These are phyloP conservation scores for Bretziella fagacearum DNA, from an alignment of 2,329 filamentous ascomycete genomes.

Conservation along the genomic window DNA sequence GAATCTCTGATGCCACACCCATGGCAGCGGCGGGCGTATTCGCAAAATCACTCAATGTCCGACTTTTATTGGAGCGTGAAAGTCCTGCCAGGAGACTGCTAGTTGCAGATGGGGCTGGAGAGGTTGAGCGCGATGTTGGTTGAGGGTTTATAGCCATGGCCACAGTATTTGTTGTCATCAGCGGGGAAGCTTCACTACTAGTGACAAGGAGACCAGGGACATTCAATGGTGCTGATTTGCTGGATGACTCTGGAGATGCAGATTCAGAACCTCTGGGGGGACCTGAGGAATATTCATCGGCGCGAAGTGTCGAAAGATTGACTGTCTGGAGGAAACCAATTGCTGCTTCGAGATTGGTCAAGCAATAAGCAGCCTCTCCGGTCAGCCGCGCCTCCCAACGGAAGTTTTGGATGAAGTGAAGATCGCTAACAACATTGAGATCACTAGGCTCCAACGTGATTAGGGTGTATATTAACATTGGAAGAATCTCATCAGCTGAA, in stretches of 20 bases:
- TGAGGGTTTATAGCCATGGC: not conserved
- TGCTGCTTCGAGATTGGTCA: conserved; percentile 89
- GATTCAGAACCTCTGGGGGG: conserved; percentile 40
- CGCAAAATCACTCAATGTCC: conserved; percentile 69
- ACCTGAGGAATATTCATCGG: conserved; percentile 57
- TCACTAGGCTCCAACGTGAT: conserved; percentile 78
- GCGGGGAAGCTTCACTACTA: conserved; percentile 15
- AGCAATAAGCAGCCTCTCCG: conserved; percentile 86
- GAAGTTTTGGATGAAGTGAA: conserved; percentile 89
- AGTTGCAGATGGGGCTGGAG: not conserved
- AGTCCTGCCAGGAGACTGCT: conserved; percentile 4
- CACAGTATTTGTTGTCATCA: not conserved
- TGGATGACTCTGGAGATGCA: conserved; percentile 34
- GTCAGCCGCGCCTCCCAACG: conserved; percentile 72
- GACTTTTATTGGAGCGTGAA: conserved; percentile 31
- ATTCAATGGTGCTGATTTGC: conserved; percentile 32
- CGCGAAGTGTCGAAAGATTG: conserved; percentile 72
- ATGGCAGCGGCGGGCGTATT: conserved; percentile 70
- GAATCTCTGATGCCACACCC: conserved; percentile 65
- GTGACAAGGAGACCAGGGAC: conserved; percentile 26
- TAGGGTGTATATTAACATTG: conserved; percentile 88
- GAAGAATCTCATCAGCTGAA: conserved; percentile 91
- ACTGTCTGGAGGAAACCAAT: conserved; percentile 92
- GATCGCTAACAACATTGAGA: conserved; percentile 80
- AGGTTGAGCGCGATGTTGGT: not conserved